Conservation (phyloP, 2,329 filamentous ascomycete genomes). For the Alternaria longipes region DNA sequence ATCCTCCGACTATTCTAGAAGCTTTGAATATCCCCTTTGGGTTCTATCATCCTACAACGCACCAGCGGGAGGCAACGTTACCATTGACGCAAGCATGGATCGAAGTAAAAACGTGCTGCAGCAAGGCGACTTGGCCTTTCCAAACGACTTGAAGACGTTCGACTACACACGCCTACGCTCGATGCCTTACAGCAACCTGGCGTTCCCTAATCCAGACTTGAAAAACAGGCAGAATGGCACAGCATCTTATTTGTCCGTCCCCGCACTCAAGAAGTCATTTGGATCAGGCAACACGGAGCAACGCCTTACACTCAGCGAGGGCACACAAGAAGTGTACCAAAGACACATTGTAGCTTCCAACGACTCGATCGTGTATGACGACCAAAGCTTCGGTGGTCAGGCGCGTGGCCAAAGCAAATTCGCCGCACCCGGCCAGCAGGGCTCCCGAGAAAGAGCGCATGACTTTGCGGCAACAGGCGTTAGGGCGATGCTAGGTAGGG, state of each 20-base stretch:
- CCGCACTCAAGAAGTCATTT: conserved; percentile 58
- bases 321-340: conserved; percentile 61
- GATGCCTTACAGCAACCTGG: background rate
- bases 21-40: conserved; percentile 69
- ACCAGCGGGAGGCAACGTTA: conserved; percentile 53
- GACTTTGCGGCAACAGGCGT: conserved; percentile 36
- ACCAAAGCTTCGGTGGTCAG: conserved; percentile 48
- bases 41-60: conserved; percentile 63
- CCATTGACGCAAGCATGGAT: conserved; percentile 59
- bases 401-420: conserved; percentile 19
- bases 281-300: conserved; percentile 68
- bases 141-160: conserved; percentile 69
- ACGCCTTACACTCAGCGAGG: conserved; percentile 63
- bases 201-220: conserved; percentile 54
- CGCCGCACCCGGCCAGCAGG: conserved; percentile 6
- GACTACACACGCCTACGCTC: conserved; percentile 40
- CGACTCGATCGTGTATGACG: conserved; percentile 61
- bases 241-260: conserved; percentile 62
- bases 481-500: conserved; percentile 42
- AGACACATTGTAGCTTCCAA: conserved; percentile 66
- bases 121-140: conserved; percentile 62
- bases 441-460: conserved; percentile 17
- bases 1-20: conserved; percentile 48
- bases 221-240: conserved; percentile 66
- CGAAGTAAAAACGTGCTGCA: conserved; percentile 61